Evolutionary conservation across 805 yeast species (phyloP), one percentile per base, ranked within the genome.

Genomic region (Yarrowia bubula): DNA sequence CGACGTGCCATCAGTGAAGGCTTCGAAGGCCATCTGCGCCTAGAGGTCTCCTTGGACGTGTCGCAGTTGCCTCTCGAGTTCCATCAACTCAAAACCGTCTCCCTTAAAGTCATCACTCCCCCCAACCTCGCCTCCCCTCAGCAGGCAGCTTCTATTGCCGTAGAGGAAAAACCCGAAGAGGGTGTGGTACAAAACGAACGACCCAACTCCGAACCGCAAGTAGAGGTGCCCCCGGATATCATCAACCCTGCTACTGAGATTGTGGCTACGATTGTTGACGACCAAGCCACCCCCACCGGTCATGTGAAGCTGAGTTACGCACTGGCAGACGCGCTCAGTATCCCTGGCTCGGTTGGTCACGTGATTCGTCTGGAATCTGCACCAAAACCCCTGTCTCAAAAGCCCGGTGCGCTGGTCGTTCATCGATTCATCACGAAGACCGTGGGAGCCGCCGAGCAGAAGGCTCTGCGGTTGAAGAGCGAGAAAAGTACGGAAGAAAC

Each of bases 261-360:
- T 0, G 76, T 81, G 1, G 93, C 92, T 0, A 79, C 76, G 41
- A 70, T 88, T 2, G 76, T 82, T 0, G 62, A 58, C 35, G 63
- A 68, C 8, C 7, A 13, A 8, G 4, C 41, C 10, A 74, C 77
- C 0, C 78, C 80, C 0, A 66, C 71, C 0, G 75, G 77, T 14
- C 78, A 78, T 33, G 83, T 81, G 9, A 88, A 85, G 0, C 69
- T 89, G 9, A 85, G 92, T 0, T 71, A 73, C 15, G 75, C 81
- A 3, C 75, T 88, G 39, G 80, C 89, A 0, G 75, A 80, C 18
- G 85, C 92, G 0, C 76, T 90, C 31, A 84, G 85, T 0, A 75
- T 84, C 0, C 81, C 81, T 38, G 71, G 72, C 7, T 70, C 78
- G 0, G 77, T 84, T 8, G 93, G 92, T 0, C 78, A 80, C 66